Conservation (phyloP, 176 grass and related monocot species). For the Eleusine coracana region DNA sequence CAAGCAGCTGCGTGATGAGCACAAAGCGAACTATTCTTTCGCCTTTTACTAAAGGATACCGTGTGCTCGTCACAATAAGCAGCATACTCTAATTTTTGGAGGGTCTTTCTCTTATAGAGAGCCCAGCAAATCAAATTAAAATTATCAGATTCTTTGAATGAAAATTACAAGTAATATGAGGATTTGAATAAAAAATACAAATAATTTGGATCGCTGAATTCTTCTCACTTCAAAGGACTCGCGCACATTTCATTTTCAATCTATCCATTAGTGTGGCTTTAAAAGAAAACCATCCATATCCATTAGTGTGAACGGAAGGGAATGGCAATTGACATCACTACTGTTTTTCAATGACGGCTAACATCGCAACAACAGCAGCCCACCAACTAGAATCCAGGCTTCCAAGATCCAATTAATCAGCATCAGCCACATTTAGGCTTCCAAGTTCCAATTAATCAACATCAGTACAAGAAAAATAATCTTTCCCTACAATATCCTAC, state of each 20-base stretch:
- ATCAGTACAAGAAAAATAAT: too few species aligned
- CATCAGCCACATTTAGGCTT: background rate
- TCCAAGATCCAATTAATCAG: too few species aligned
- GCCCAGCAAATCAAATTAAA: too few species aligned
- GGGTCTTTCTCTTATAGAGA: background rate
- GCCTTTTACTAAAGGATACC: slow-evolving; percentile 67
- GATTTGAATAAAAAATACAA: background rate
- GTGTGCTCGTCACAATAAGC: too few species aligned
- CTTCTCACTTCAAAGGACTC: background rate
- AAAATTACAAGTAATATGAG: background rate
- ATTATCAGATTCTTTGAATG: background rate
- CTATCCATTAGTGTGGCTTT: background rate
- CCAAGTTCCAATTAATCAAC: too few species aligned
- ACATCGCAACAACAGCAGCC: background rate
- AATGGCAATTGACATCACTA: background rate
- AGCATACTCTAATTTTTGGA: too few species aligned
- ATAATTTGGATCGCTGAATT: background rate
- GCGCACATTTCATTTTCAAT: background rate
- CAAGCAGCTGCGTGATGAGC: slow-evolving; percentile 36
- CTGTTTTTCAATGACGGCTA: background rate
- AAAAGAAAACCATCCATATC: too few species aligned
- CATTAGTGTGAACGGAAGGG: background rate
- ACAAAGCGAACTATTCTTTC: slow-evolving; percentile 67
- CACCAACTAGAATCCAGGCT: background rate
- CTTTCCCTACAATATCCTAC: too few species aligned